A percentile compares a stretch with the other conserved stretches of the same genome.
Evolutionary conservation across 345 rosid species (phyloP).

Genomic region (Camelina laxa): DNA sequence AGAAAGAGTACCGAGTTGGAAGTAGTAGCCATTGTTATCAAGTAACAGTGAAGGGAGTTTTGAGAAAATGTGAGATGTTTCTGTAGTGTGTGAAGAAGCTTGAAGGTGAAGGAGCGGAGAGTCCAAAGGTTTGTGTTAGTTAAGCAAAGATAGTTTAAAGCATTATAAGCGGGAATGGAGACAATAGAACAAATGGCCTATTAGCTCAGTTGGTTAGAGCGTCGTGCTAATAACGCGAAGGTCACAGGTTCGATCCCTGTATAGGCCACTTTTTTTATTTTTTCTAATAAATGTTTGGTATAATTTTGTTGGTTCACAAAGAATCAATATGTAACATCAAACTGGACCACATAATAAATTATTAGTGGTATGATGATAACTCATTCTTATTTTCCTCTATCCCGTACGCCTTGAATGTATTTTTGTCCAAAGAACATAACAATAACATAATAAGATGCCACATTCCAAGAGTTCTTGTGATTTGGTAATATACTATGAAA

Average conservation of each 20-base stretch:
- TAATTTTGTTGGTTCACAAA: too few species aligned
- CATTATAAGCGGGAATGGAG: background rate
- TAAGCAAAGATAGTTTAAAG: background rate
- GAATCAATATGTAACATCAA: too few species aligned
- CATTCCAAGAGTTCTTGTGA: background rate
- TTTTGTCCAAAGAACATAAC: background rate
- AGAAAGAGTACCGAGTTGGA: slow-evolving; percentile 37
- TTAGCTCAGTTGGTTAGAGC: slow-evolving; percentile 91
- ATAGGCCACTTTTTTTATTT: slow-evolving; percentile 54
- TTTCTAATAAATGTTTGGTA: too few species aligned
- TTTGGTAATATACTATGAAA: background rate
- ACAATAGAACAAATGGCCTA: background rate
- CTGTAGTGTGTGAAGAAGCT: too few species aligned
- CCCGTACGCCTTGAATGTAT: background rate
- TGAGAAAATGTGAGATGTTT: slow-evolving; percentile 21
- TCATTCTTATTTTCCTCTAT: background rate
- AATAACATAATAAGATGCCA: slow-evolving; percentile 17
- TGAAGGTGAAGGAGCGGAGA: slow-evolving; percentile 29
- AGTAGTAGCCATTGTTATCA: slow-evolving; percentile 38
- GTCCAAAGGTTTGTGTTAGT: slow-evolving; percentile 10
- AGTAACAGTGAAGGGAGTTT: background rate
- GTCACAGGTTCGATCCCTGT: slow-evolving; percentile 80
- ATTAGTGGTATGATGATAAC: background rate
- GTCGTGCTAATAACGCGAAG: slow-evolving; percentile 97
- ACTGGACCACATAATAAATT: background rate